Evolutionary conservation across 129 eudicot species (phyloP), one percentile per base, ranked within the genome.

Genomic region (Lonicera japonica): DNA sequence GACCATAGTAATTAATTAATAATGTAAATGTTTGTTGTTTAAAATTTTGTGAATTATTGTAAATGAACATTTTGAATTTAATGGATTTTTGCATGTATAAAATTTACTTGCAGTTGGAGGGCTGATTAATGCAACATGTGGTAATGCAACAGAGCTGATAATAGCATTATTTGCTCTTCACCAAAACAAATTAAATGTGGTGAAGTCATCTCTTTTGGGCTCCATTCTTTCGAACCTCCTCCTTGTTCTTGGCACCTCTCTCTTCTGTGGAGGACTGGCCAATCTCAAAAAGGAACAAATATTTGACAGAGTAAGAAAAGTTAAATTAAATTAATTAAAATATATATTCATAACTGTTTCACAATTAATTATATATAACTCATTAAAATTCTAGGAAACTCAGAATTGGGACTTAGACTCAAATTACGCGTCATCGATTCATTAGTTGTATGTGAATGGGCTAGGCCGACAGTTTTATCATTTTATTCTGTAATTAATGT

Each of bases 91-190:
- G 17, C 22, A 19, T 52, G 7, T 20, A 11, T 58, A 48, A n/a
- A 41, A 5, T 54, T 19, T 59, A n/a, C 21, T 45, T 70, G 73
- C 82, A 90, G 97, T 87, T 70, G 97, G 97, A 66, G 97, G 97
- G 41, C 95, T 90, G 11, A 79, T 90, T 60, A 90, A 90, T 67
- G 97, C 97, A 45, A 91, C 97, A 47, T 91, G 97, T 71, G 97
- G 97, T 18, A 91, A 91, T 82, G 97, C 90, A 21, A 83, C 97
- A 12, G 97, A 90, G 86, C 85, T 90, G 18, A 87, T 90, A 65
- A 86, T 90, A 66, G 94, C 90, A 56, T 68, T 90, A 70, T 69
- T 90, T 24, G 97, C 97, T 58, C 75, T 90, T 1, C 66, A 67
- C 48, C 61, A 87, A 25, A 72, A 79, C 68, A 91, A 91, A 69